Evolutionary conservation across 768 basidiomycete genomes (phyloP), one percentile per base, ranked within the genome.

Genomic region (Boletellus sp.): DNA sequence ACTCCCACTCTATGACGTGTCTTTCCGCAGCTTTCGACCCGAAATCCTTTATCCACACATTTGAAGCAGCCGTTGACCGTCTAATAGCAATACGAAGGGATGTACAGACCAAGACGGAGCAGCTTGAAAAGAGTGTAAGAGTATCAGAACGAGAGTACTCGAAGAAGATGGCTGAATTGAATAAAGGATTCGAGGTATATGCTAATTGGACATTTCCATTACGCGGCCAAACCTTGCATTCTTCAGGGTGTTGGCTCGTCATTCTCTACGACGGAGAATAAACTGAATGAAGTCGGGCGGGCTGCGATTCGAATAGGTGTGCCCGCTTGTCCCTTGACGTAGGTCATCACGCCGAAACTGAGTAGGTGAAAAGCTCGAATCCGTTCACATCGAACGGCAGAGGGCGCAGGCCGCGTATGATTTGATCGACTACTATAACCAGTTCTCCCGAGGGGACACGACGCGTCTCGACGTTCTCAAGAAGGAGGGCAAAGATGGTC

Each of bases 321-420:
- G 24, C 54, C 24, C 12, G 26, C 31, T 19, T 42, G 23, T 31
- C 22, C 19, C 34, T 19, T 10, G 23, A 33, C 19, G 13, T 28
- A 19, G 39, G 19, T 15, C 46, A 42, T 53, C 16, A 32, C 17
- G 32, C 53, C 51, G 23, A 59, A 43, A 53, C 42, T 39, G 26
- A 16, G 20, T 19, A 94, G 93, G 94, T 37, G 95, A 98, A 71
- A 93, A 98, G 67, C 79, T 99, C 37, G 95, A 99, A 69, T 89
- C 88, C 1, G 84, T 97, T 16, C 94, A 96, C 64, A 80, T 92
- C 47, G 89, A 94, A 55, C 80, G 95, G 15, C 89, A 92, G 66
- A 76, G 94, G 55, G 95, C 94, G 2, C 91, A 94, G 61, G 94
- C 94, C 7, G 93, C 96, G 0, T 87, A 92, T 57, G 89, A 98